Evolutionary conservation across 306 rosid species (phyloP).

Genomic region (Lathyrus tuberosus): DNA sequence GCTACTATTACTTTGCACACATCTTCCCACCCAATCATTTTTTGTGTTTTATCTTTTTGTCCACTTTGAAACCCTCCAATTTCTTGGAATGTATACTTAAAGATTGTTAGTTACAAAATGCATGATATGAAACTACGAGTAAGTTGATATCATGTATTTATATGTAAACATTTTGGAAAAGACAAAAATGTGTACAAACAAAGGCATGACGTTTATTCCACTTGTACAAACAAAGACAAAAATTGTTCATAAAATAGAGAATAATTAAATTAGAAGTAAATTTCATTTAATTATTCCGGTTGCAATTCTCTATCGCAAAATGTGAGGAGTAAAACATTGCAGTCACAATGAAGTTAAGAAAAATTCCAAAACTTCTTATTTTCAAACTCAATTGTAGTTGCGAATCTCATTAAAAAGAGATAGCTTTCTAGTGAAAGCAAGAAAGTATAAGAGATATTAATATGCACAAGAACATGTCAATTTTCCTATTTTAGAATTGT

Average conservation of each 20-base stretch:
- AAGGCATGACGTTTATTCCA: conserved; percentile 5
- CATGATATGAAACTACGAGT: conserved; percentile 25
- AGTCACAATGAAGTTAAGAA: background rate
- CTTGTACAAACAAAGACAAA: too few relatives aligned
- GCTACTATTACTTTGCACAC: conserved; percentile 80
- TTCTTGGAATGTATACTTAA: background rate
- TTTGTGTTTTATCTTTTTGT: background rate
- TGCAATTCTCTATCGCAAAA: background rate
- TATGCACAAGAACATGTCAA: background rate
- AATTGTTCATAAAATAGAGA: too few relatives aligned
- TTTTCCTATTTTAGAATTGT: background rate
- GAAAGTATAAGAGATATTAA: background rate
- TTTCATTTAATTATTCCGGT: background rate
- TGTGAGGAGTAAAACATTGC: background rate
- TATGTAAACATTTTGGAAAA: conserved; percentile 19
- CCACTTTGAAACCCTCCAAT: background rate
- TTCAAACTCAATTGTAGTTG: background rate
- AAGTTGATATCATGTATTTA: conserved; percentile 26
- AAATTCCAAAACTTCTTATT: background rate
- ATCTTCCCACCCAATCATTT: conserved; percentile 89
- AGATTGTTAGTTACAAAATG: conserved; percentile 23
- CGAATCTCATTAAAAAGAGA: background rate
- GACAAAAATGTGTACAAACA: conserved; percentile 28
- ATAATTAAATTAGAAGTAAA: background rate
- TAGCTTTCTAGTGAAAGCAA: conserved; percentile 2